Evolutionary conservation across 108 stramenopile species (phyloP), one percentile per base, ranked within the genome.

Genomic region (Skeletonema tropicum): DNA sequence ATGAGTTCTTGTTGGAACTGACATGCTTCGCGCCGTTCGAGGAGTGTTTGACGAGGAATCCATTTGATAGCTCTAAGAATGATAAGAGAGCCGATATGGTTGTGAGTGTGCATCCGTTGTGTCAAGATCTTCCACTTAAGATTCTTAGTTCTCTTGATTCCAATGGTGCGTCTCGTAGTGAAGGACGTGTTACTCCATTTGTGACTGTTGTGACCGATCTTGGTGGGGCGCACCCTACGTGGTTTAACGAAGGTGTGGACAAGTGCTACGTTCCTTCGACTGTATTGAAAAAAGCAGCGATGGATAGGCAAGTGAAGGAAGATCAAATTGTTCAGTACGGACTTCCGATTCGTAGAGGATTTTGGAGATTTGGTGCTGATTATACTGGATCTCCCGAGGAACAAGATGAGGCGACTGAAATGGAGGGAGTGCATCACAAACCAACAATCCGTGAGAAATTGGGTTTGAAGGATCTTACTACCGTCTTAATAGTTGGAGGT

Each of bases 181-280:
- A 74, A 52, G 82, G 78, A n/a, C 71, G 78, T 21, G 74, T 48
- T 33, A 82, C 79, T 9, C 98, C 98, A 5, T 99, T 99, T 84
- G 96, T 86, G 30, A 99, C 98, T 15, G 97, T 99, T 17, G 97
- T 98, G 38, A 99, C 98, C 1, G 98, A 99, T 85, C 83, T 99
- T 49, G 97, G 96, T 3, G 92, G 96, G 42, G 98, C 97, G 10
- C 96, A 97, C 73, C 90, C 88, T 41, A 96, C 94, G 6, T 99
- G 98, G 98, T 98, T 96, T 80, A 83, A 96, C 82, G 58, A 84
- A 55, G 76, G 84, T 3, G 96, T 92, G 52, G 97, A 98, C 66
- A 90, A 93, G 41, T 93, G 90, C 66, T 97, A 92, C 73, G 95
- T 97, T n/a, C 96, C 97, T 3, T 95, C 94, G 10, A 84, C 94